Evolutionary conservation across 305 asterid genomes (phyloP), one percentile per base, ranked within the genome.

Genomic region (Lippia alba): DNA sequence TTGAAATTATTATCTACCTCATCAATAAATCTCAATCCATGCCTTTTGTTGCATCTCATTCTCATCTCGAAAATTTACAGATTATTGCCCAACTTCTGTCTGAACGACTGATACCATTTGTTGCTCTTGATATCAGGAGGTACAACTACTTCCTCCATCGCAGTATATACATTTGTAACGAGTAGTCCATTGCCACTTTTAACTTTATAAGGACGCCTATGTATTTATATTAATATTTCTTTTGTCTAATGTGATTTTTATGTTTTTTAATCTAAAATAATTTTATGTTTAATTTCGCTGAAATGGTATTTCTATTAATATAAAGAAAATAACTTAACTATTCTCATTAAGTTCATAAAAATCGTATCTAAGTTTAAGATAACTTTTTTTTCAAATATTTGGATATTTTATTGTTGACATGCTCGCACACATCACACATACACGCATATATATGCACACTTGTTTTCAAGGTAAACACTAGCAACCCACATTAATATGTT

Each of bases 111-210:
- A 95, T 95, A 76, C 99, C 99, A 36, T 95, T 95, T 86, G 99
- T 95, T 74, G 99, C 98, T 5, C 98, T 95, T 79, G 99, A 95
- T 73, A 97, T 95, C 79, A 86, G 99, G 82, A 95, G 99, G 99
- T 95, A 87, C 57, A 61, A 49, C 64, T 36, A 6, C 66, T 80
- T 60, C 55, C 49, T 19, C 66, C 19, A 17, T 41, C 50, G 33
- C 49, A 39, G 19, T n/a, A 32, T 56, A 20, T 74, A 57, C 30
- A 3, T 36, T 49, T 50, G 65, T 54, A 50, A 46, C 61, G 32
- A 45, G 14, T 50, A 30, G 17, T 68, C 46, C 34, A 72, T 39
- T 17, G 64, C 15, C 15, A 20, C 58, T 19, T 45, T 56, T 48
- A 36, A 51, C 64, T 70, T 57, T 19, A 24, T 40, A 24, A 24